These are phyloP conservation scores for Mycosarcoma mackinlayi DNA, from an alignment of 1,284 basidiomycete species.

Conservation along the genomic window DNA sequence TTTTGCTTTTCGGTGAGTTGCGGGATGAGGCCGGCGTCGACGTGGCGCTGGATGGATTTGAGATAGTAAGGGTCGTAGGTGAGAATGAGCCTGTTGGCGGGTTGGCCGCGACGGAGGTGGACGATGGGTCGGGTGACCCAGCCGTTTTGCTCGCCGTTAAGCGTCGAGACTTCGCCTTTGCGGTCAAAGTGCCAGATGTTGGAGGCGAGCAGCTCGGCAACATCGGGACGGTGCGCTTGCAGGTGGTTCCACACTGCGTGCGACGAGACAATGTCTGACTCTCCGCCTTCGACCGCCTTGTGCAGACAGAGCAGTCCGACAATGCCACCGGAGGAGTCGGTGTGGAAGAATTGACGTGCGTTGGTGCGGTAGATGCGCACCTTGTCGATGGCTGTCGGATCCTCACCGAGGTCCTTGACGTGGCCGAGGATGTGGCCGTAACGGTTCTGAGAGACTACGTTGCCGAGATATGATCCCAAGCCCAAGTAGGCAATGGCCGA, in stretches of 20 bases:
- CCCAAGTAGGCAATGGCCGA: slow-evolving; percentile 69
- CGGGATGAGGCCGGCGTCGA: slow-evolving; percentile 69
- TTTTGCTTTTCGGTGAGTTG: slow-evolving; percentile 64
- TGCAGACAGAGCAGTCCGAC: slow-evolving; percentile 71
- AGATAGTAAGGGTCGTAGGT: slow-evolving; percentile 66
- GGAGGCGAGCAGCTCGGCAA: slow-evolving; percentile 67
- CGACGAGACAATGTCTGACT: slow-evolving; percentile 70
- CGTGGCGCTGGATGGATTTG: slow-evolving; percentile 55
- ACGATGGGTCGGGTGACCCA: slow-evolving; percentile 53
- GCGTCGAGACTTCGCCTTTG: slow-evolving; percentile 55
- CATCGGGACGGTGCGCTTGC: slow-evolving; percentile 69
- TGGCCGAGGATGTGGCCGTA: slow-evolving; percentile 70
- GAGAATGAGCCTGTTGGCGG: slow-evolving; percentile 44
- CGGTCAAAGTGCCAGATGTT: slow-evolving; percentile 64
- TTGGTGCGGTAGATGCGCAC: slow-evolving; percentile 70
- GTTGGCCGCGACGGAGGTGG: slow-evolving; percentile 41
- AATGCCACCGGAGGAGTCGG: slow-evolving; percentile 64
- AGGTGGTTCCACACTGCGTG: slow-evolving; percentile 70
- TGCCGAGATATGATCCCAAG: slow-evolving; percentile 69
- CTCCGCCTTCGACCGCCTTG: slow-evolving; percentile 70
- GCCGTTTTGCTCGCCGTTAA: slow-evolving; percentile 25
- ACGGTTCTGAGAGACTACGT: slow-evolving; percentile 68
- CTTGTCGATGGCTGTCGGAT: slow-evolving; percentile 70
- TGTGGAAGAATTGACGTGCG: slow-evolving; percentile 70
- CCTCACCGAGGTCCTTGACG: slow-evolving; percentile 70